Conservation (phyloP, 441 rosid species). For the Omphalea diandra region DNA sequence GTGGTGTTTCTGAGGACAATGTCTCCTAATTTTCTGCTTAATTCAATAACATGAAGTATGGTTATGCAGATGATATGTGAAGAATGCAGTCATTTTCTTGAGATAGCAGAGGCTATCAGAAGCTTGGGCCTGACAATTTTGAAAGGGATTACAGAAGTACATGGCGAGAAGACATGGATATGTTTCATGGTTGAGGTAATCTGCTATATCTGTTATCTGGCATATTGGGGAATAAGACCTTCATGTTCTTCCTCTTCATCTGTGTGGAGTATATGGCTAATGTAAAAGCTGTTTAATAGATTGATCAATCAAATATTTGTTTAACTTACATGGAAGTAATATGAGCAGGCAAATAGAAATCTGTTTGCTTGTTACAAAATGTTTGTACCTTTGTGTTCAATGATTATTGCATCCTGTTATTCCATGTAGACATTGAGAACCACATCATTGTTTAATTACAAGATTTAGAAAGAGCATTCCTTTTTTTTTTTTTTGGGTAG, state of each 20-base stretch:
- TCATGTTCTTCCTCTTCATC: not conserved
- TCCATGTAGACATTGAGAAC: not conserved
- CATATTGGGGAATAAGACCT: not conserved
- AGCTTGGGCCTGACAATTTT: slow-evolving; percentile 80
- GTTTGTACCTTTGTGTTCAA: not conserved
- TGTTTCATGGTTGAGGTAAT: slow-evolving; percentile 91
- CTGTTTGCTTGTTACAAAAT: not conserved
- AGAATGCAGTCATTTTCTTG: slow-evolving; percentile 93
- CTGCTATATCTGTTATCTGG: slow-evolving; percentile 14
- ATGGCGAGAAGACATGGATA: slow-evolving; percentile 82
- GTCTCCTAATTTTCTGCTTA: not conserved
- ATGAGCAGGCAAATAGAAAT: not conserved
- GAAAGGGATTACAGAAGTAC: slow-evolving; percentile 85
- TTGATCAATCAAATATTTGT: not conserved
- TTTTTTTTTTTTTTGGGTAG: too few relatives aligned
- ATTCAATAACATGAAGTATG: slow-evolving; percentile 14
- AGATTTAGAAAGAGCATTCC: not conserved
- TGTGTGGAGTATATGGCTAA: not conserved
- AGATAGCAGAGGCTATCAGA: slow-evolving; percentile 88
- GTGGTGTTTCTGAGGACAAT: not conserved
- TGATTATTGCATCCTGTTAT: not conserved
- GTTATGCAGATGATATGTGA: slow-evolving; percentile 84
- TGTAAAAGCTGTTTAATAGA: not conserved
- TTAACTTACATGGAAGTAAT: not conserved
- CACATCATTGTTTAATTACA: not conserved